Conservation (phyloP, 768 basidiomycete genomes). For the Lentinus tigrinus region DNA sequence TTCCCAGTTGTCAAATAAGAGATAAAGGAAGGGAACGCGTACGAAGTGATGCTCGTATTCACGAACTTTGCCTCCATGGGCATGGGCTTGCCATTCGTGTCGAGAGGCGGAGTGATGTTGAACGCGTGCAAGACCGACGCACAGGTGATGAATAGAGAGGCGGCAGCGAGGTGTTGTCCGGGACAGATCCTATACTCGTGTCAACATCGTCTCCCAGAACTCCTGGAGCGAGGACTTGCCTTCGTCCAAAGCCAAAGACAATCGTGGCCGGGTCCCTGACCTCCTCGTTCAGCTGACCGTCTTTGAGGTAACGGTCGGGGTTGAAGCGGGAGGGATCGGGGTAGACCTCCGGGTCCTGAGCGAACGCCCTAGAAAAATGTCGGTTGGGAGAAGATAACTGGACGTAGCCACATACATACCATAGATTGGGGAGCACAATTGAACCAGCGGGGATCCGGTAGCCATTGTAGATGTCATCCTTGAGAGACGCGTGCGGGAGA, state of each 20-base stretch:
- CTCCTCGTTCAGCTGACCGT: not conserved
- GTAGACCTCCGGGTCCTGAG: not conserved
- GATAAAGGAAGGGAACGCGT: not conserved
- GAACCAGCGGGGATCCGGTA: constrained; percentile 23
- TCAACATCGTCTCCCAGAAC: not conserved
- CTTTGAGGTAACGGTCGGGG: constrained; percentile 2
- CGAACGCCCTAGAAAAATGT: not conserved
- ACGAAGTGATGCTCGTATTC: not conserved
- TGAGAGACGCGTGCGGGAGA: constrained; percentile 26
- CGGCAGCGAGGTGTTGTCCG: not conserved
- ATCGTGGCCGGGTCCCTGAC: not conserved
- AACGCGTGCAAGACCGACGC: not conserved
- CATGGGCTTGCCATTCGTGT: not conserved
- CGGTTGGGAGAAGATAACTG: not conserved
- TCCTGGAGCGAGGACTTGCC: not conserved
- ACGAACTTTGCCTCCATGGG: not conserved
- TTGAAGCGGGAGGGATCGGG: constrained; percentile 4
- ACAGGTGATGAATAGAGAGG: not conserved
- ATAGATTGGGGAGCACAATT: constrained; percentile 23
- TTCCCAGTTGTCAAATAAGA: no score
- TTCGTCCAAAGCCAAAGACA: not conserved
- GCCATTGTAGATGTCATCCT: constrained; percentile 20
- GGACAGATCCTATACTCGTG: not conserved
- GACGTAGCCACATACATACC: constrained; percentile 4
- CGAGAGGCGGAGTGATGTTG: not conserved